These are phyloP conservation scores for Aspergillus spinulosporus DNA, from an alignment of 2,329 filamentous ascomycete genomes.

Conservation along the genomic window DNA sequence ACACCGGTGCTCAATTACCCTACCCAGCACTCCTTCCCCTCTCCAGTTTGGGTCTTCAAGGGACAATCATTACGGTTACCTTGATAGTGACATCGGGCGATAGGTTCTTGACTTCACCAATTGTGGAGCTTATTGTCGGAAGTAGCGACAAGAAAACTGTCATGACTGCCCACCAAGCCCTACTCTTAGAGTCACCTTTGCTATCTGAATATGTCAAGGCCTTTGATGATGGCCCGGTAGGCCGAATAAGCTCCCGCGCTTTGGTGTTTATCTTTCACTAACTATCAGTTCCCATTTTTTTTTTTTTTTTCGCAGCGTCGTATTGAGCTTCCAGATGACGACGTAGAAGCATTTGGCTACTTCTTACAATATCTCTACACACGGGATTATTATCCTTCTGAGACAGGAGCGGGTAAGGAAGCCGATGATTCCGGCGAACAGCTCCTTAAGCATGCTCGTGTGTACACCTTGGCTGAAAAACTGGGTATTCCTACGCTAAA, in stretches of 20 bases:
- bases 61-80: background rate
- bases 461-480: slow-evolving; percentile 86
- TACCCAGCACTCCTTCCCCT: background rate
- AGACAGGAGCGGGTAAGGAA: slow-evolving; percentile 58
- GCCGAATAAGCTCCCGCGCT: slow-evolving; percentile 29
- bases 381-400: slow-evolving; percentile 68
- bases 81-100: background rate
- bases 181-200: slow-evolving; percentile 73
- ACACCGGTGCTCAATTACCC: background rate
- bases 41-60: background rate
- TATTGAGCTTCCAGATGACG: slow-evolving; percentile 67
- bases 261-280: background rate
- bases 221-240: slow-evolving; percentile 63
- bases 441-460: slow-evolving; percentile 81
- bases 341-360: slow-evolving; percentile 72
- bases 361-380: slow-evolving; percentile 85
- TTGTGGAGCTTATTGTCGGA: slow-evolving; percentile 68
- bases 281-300: background rate
- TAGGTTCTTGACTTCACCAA: slow-evolving; percentile 65
- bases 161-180: slow-evolving; percentile 75
- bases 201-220: slow-evolving; percentile 65
- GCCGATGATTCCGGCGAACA: slow-evolving; percentile 78
- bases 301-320: slow-evolving; percentile 51
- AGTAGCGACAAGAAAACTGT: slow-evolving; percentile 59
- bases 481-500: slow-evolving; percentile 69